Conservation (phyloP, 371 early-diverging fungal genomes). For the Polyrhizophydium stewartii region DNA sequence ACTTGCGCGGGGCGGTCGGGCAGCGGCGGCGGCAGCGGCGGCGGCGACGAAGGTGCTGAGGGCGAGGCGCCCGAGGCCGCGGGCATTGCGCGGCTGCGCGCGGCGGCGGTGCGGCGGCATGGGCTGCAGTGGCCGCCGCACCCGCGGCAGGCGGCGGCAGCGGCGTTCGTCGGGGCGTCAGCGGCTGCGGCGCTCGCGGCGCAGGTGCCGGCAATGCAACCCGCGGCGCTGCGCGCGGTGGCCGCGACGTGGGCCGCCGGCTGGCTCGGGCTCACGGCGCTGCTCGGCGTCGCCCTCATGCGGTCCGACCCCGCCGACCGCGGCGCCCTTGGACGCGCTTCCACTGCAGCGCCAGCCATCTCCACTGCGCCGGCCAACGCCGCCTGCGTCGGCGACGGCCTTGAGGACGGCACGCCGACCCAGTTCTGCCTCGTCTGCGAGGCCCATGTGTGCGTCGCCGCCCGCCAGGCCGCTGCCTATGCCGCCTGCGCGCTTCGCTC, state of each 20-base stretch:
- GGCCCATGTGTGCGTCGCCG: neutral
- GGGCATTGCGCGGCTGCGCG: neutral
- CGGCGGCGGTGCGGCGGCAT: neutral
- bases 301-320: neutral
- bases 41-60: neutral
- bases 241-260: neutral
- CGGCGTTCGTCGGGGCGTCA: neutral
- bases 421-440: neutral
- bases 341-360: neutral
- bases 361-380: neutral
- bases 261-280: neutral
- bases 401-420: neutral
- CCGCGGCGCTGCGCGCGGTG: neutral
- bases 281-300: neutral
- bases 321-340: neutral
- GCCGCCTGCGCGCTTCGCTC: neutral
- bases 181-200: neutral
- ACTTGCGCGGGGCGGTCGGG: neutral
- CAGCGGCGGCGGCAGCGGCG: neutral
- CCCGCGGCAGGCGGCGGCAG: neutral
- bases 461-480: neutral
- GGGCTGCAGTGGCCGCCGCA: neutral
- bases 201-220: neutral
- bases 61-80: neutral
- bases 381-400: neutral